Base-by-base conservation (phyloP, 2,329 filamentous ascomycete species). In the Chaetomium sp. region DNA sequence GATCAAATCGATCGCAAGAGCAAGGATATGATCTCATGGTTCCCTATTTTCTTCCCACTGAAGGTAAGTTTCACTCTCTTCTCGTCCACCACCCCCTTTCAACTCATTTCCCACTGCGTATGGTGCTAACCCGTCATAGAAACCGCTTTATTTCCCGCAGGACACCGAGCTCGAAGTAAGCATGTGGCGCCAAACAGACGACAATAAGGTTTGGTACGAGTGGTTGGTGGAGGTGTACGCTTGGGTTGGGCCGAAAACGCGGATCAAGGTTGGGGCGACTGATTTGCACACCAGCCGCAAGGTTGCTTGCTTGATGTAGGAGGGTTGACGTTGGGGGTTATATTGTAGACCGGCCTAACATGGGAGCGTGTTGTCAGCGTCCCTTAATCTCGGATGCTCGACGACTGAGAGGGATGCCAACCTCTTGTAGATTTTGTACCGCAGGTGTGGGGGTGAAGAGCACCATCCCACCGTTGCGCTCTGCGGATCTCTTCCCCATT, bases 1-100 rank as follows among this genome's bases (percentile, higher is more conserved):
- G 88, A 95, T 61, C 89, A 87, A 35, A 97, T 99, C 73, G 89
- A 94, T 54, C 76, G 76, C 55, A 97, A 97, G 81, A 96, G 91
- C 77, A 88, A 87, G 68, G 91, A 95, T 65, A 99, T 99, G 95
- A 95, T 96, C 61, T 95, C 89, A 54, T 99, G 94, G 94, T 99
- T 99, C 70, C 94, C 94, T 1, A 97, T 99, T 35, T 96, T 92
- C 74, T 99, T 99, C 68, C 94, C 95, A 0, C 74, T 99, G 11
- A 95, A 94, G 84, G 91, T 91, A 76, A 67, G 81, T 69, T 50
- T 37, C 19, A 3, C 19, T 27, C 19, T 27, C 19, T 27, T 27
- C 2, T 41, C 27, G 8, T 8, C 6, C 49, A 8, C 10, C 48
- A 7, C 8, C 35, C 6, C 5, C 11, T 27, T 33, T 2, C 32